These are phyloP conservation scores for Alternaria dauci DNA, from an alignment of 2,329 filamentous ascomycete species.

Conservation along the genomic window DNA sequence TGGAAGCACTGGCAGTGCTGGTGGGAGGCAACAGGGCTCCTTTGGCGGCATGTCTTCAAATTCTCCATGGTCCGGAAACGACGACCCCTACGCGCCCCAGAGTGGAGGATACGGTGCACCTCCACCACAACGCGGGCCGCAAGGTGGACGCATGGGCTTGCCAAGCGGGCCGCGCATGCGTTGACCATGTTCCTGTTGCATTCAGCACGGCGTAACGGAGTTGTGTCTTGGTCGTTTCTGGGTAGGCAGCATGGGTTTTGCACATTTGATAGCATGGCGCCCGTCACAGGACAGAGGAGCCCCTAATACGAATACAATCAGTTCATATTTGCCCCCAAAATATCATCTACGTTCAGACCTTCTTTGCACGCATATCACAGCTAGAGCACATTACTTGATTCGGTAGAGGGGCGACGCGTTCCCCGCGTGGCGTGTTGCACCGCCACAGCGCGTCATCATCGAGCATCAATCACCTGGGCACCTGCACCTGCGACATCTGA, in stretches of 20 bases:
- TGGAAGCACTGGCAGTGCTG: slow-evolving; percentile 33
- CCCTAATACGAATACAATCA: slow-evolving; percentile 11
- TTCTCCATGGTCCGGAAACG: slow-evolving; percentile 43
- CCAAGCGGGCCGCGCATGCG: slow-evolving; percentile 52
- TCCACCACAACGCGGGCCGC: slow-evolving; percentile 37
- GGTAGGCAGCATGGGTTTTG: slow-evolving; percentile 1
- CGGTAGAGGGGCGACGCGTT: slow-evolving; percentile 6
- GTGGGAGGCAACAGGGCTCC: slow-evolving; percentile 39
- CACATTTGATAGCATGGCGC: slow-evolving; percentile 6
- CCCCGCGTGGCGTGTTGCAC: slow-evolving; percentile 11
- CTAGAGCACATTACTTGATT: slow-evolving; percentile 1
- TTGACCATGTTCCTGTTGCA: slow-evolving; percentile 18
- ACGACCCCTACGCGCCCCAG: slow-evolving; percentile 43
- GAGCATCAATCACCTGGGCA: slow-evolving; percentile 23
- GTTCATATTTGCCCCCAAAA: not conserved
- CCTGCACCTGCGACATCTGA: slow-evolving; percentile 1
- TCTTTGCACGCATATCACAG: not conserved
- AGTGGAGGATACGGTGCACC: slow-evolving; percentile 31
- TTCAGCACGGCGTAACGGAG: slow-evolving; percentile 32
- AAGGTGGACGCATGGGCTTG: slow-evolving; percentile 47
- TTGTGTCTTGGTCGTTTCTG: slow-evolving; percentile 13
- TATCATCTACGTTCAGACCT: not conserved
- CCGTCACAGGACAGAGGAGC: slow-evolving; percentile 14
- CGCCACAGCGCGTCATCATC: slow-evolving; percentile 15
- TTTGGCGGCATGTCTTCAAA: slow-evolving; percentile 43